Base-by-base conservation (phyloP, 805 yeast genomes). In the Candida dendrica region DNA sequence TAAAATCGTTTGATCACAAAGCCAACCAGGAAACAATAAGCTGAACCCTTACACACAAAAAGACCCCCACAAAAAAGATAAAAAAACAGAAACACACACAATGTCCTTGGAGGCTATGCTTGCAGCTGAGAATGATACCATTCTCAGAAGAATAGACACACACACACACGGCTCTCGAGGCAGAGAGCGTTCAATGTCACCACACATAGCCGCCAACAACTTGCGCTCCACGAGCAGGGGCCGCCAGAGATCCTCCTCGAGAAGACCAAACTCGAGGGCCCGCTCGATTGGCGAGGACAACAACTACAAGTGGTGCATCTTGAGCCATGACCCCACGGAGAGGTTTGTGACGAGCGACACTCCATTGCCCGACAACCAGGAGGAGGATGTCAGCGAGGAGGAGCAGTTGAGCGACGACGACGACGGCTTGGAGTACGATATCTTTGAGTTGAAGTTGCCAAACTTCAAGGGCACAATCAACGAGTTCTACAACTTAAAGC, bases 271-370 rank as follows among this genome's bases (percentile, higher is more conserved):
- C 32, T 50, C 51, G 3, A 45, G 56, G 31, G 56, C 62, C 0
- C 51, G 64, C 20, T 54, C 65, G 6, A 53, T 55, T 34, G 57
- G 56, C 13, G 58, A 69, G 29, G 58, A 58, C 17, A 34, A 26
- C 14, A 55, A 53, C 30, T 55, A 44, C 42, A 74, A 74, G 50
- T 82, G 84, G 79, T 74, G 85, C 0, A 79, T 84, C 34, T 70
- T 85, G 38, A 74, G 75, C 42, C 84, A 79, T 50, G 90, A 84
- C 51, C 95, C 95, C 0, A 79, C 81, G 47, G 84, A 81, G 51
- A 64, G 93, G 44, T 58, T 82, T 30, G 41, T 50, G 9, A 27
- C 30, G 5, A 47, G 37, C 8, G 51, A 39, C 6, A 45, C 46
- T 7, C 52, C 49, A 16, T 52, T 52, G 13, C 35, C 34, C 2